These are phyloP conservation scores for Trichosporon ovoides DNA, from an alignment of 1,284 basidiomycete species.

Conservation along the genomic window DNA sequence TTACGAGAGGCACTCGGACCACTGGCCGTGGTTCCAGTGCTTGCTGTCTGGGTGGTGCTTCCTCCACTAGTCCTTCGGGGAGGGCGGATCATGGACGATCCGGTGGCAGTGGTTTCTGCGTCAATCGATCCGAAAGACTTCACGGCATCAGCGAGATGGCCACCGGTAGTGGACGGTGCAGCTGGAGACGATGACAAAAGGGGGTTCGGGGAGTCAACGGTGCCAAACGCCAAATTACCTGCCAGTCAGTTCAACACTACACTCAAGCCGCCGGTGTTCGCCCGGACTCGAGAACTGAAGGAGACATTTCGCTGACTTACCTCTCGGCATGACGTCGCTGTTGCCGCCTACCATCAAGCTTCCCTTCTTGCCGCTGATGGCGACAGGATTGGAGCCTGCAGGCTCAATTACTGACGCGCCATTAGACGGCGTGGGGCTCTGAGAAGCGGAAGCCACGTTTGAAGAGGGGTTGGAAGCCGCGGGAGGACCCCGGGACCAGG, in stretches of 20 bases:
- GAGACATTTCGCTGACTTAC: constrained; percentile 19
- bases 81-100: constrained; percentile 34
- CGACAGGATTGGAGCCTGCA: constrained; percentile 25
- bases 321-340: constrained; percentile 35
- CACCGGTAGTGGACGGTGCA: constrained; percentile 46
- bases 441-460: constrained; percentile 27
- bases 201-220: constrained; percentile 59
- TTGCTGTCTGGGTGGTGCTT: constrained; percentile 15
- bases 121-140: constrained; percentile 73
- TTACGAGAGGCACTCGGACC: background rate
- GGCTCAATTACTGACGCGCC: constrained; percentile 28
- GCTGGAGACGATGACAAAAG: constrained; percentile 49
- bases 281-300: background rate
- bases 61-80: constrained; percentile 36
- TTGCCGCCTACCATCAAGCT: constrained; percentile 42
- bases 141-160: constrained; percentile 52
- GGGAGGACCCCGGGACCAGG: constrained; percentile 43
- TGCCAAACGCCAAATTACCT: constrained; percentile 63
- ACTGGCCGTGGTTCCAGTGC: background rate
- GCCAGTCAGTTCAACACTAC: background rate
- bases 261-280: too few relatives aligned
- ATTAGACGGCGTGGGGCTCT: constrained; percentile 26
- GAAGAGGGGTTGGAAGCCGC: constrained; percentile 28
- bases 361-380: constrained; percentile 34
- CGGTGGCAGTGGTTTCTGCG: constrained; percentile 49